Base-by-base conservation (phyloP, 805 yeast species). In the Barnettozyma siamensis region DNA sequence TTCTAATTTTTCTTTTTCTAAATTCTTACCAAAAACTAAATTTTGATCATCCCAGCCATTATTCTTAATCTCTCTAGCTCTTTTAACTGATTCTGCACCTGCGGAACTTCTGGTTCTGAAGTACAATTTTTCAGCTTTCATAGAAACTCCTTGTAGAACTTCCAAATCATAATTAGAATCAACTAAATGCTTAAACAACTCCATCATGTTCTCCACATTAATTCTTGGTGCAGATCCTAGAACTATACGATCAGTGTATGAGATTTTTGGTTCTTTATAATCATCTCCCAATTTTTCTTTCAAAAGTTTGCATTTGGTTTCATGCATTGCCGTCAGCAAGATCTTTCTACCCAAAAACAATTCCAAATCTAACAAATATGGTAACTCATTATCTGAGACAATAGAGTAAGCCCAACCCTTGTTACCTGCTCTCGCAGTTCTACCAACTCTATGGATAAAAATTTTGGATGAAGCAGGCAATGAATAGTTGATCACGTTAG, bases 401-500 rank as follows among this genome's bases (percentile, higher is more conserved):
- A 93, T 77, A 3, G 96, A 83, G 60, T 86, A 93, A 0, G 99
- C 99, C 95, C 97, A 88, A 58, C 99, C 99, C 53, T 75, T 79
- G 60, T 88, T 83, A 60, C 99, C 99, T 8, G 99, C 99, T 74
- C 99, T 84, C 10, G 99, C 99, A 35, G 99, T 93, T 74, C 99
- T 82, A 63, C 99, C 99, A 35, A 93, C 98, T 66, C 99, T 80
- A 65, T 93, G 99, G 42, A 93, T 76, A 63, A 93, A 93, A 44
- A 91, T 84, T 63, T 94, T 93, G 4, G 97, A 88, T 2, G 94
- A 82, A 1, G 88, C 83, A 10, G 98, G 98, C 45, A 93, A 70
- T 1, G 96, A 79, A 63, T 76, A 93, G 62, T 93, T 93, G 51
- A 93, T 75, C 40, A 93, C 99, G 58, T 94, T 89, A 7, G 98